phyloP scores from a whole-genome alignment of 108 stramenopile species.

The Pelagomonas calceolata region DNA sequence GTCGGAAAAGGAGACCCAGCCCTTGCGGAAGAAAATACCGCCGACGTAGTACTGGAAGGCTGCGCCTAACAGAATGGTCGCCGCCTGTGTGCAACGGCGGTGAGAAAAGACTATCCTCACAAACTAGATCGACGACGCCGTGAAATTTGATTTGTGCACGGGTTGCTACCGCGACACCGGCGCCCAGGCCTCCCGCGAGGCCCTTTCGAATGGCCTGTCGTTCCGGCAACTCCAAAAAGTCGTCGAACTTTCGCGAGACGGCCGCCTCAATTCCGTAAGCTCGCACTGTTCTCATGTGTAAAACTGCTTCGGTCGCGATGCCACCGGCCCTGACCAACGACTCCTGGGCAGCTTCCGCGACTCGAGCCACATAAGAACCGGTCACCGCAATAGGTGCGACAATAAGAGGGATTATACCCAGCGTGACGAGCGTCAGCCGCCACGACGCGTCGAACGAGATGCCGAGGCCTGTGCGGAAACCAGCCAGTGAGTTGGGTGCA shows the following conservation, averaged over 20 bases:
- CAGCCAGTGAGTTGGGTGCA: too few species aligned
- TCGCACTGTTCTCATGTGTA: conserved; percentile 36
- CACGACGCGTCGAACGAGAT: conserved; percentile 31
- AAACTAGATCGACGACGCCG: too few species aligned
- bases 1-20: not conserved
- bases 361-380: conserved; percentile 8
- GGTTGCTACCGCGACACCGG: conserved; percentile 1
- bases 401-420: conserved; percentile 33
- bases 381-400: conserved; percentile 15
- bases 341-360: conserved; percentile 25
- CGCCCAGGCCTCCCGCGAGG: conserved; percentile 5
- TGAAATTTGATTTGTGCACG: too few species aligned
- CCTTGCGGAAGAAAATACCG: not conserved
- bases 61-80: not conserved
- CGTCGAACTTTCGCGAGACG: conserved; percentile 18
- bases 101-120: too few species aligned
- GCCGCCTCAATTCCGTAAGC: conserved; percentile 21
- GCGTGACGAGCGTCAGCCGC: conserved; percentile 25
- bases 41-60: conserved; percentile 2
- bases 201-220: conserved; percentile 2
- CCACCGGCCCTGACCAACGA: not conserved
- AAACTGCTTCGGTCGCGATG: conserved; percentile 30
- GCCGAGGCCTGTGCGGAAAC: too few species aligned
- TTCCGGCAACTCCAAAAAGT: conserved; percentile 3
- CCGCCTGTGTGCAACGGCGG: too few species aligned